These are phyloP conservation scores for Hygrophoropsis aurantiaca DNA, from an alignment of 768 basidiomycete genomes.

Conservation along the genomic window DNA sequence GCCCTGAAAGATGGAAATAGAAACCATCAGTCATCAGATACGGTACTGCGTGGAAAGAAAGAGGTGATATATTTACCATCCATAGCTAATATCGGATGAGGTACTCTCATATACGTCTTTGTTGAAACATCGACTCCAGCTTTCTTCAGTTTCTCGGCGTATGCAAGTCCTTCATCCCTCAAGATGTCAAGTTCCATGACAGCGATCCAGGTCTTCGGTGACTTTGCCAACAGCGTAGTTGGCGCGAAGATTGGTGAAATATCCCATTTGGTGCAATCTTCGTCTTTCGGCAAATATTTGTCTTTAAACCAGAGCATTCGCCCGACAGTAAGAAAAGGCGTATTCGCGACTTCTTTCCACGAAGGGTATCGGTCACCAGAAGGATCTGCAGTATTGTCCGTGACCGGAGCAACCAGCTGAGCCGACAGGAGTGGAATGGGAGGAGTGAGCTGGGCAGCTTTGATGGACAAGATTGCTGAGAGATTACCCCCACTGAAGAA, in stretches of 20 bases:
- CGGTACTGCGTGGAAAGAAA: background rate
- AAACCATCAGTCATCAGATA: background rate
- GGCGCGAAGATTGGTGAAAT: conserved; percentile 73
- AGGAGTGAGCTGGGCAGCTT: conserved; percentile 49
- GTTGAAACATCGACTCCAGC: conserved; percentile 56
- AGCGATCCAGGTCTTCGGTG: conserved; percentile 64
- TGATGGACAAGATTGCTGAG: conserved; percentile 65
- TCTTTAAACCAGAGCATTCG: conserved; percentile 76
- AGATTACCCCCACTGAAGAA: conserved; percentile 68
- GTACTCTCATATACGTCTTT: conserved; percentile 60
- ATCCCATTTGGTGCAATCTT: conserved; percentile 65
- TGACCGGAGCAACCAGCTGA: conserved; percentile 72
- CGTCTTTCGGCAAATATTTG: conserved; percentile 65
- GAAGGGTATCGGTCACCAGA: conserved; percentile 38
- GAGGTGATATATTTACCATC: conserved; percentile 48
- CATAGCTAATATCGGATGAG: conserved; percentile 76
- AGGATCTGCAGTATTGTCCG: conserved; percentile 65
- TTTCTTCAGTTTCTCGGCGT: conserved; percentile 54
- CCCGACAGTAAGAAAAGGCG: conserved; percentile 58
- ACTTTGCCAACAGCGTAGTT: conserved; percentile 47
- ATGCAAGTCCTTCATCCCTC: conserved; percentile 64
- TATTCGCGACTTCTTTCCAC: conserved; percentile 60
- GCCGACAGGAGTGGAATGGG: conserved; percentile 59
- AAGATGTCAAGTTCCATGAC: conserved; percentile 72
- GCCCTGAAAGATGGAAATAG: conserved; percentile 17